Evolutionary conservation across 2,329 filamentous ascomycete genomes (phyloP).

Genomic region (Cercospora citrullina): DNA sequence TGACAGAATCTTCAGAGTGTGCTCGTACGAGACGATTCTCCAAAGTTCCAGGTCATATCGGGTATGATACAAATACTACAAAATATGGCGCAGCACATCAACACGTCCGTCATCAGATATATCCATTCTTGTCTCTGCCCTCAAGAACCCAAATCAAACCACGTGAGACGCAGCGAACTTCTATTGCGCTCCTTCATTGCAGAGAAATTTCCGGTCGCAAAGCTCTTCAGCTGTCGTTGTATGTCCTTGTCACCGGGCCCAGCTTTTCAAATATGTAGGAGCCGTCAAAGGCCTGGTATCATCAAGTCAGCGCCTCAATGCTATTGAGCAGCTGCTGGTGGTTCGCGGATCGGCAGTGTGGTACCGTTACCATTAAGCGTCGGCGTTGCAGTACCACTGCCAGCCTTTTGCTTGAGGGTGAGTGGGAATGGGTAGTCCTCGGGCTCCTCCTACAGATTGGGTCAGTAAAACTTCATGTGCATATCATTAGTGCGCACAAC

Average conservation of each 20-base stretch:
- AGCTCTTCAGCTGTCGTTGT: background rate
- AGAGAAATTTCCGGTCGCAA: background rate
- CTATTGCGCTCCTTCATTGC: background rate
- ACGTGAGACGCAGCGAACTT: background rate
- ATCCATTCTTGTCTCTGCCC: constrained; percentile 4
- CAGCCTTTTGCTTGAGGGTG: constrained; percentile 57
- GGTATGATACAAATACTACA: constrained; percentile 5
- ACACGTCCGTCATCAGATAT: background rate
- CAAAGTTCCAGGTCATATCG: background rate
- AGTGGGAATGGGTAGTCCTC: constrained; percentile 74
- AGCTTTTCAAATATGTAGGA: background rate
- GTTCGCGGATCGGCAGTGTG: constrained; percentile 21
- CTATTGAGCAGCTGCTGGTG: constrained; percentile 5
- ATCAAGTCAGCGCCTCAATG: constrained; percentile 4
- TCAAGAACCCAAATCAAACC: background rate
- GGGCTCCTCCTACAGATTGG: constrained; percentile 65
- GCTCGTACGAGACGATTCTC: background rate
- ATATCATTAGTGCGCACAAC: constrained; percentile 47
- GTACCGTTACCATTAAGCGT: constrained; percentile 31
- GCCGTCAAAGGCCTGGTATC: background rate
- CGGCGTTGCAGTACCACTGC: constrained; percentile 26
- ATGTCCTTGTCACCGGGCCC: background rate
- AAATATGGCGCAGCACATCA: background rate
- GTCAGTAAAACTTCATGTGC: background rate
- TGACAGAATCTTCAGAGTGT: background rate